phyloP scores from a whole-genome alignment of 306 rosid species.

The Vachellia pachyceras region DNA sequence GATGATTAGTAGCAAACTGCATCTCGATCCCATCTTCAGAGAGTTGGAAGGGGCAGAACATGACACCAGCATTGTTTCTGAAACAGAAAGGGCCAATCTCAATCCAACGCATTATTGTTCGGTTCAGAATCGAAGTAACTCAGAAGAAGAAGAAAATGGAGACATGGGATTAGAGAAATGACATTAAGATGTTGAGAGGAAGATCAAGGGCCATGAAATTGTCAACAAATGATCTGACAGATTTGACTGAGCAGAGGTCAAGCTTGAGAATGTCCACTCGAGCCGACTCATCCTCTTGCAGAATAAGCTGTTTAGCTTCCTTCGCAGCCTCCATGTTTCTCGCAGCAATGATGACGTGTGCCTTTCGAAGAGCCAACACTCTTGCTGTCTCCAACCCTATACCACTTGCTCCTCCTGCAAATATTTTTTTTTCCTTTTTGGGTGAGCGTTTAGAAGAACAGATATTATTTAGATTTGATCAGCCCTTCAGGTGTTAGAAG shows the following conservation, averaged over 20 bases:
- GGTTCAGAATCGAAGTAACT: neutral
- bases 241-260: conserved; percentile 72
- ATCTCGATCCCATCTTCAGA: conserved; percentile 81
- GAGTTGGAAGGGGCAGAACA: conserved; percentile 89
- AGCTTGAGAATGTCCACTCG: conserved; percentile 66
- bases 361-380: conserved; percentile 73
- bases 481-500: neutral
- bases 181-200: conserved; percentile 91
- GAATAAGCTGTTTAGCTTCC: conserved; percentile 61
- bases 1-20: conserved; percentile 89
- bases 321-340: conserved; percentile 81
- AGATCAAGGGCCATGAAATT: conserved; percentile 70
- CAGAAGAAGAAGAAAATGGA: neutral
- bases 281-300: conserved; percentile 53
- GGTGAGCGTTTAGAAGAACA: neutral
- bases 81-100: conserved; percentile 26
- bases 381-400: conserved; percentile 89
- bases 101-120: neutral
- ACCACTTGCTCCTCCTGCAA: conserved; percentile 94
- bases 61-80: conserved; percentile 98
- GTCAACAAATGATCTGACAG: conserved; percentile 64
- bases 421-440: neutral
- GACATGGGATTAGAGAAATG: conserved; percentile 15
- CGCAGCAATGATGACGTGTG: conserved; percentile 71
- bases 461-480: neutral